A percentile compares a stretch with the other conserved stretches of the same genome.
These are phyloP conservation scores for Sporothrix curviconia DNA, from an alignment of 2,329 filamentous ascomycete species.

Conservation along the genomic window DNA sequence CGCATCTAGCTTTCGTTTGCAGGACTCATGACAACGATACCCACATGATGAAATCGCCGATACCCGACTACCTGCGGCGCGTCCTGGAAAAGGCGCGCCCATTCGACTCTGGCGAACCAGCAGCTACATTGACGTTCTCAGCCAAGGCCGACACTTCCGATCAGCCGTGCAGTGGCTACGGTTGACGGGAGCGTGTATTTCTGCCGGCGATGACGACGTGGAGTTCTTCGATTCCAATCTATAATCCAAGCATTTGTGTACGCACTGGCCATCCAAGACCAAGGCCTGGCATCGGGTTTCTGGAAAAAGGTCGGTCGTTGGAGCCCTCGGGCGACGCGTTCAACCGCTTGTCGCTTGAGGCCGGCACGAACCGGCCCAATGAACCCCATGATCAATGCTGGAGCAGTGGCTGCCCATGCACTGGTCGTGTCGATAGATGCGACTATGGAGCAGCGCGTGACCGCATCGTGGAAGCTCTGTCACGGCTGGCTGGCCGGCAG, in stretches of 20 bases:
- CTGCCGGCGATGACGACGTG: not conserved
- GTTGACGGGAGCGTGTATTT: conserved; percentile 1
- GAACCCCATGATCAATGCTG: conserved; percentile 8
- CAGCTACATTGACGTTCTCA: conserved; percentile 5
- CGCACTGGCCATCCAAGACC: conserved; percentile 1
- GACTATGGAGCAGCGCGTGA: not conserved
- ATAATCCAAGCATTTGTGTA: conserved; percentile 6
- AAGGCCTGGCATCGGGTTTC: not conserved
- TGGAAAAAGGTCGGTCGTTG: conserved; percentile 3
- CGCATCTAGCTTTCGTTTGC: no score
- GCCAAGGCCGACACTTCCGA: not conserved
- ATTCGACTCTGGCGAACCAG: not conserved
- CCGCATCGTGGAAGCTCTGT: not conserved
- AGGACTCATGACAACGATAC: no score
- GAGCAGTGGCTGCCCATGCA: not conserved
- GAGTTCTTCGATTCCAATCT: conserved; percentile 8
- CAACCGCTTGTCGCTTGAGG: conserved; percentile 4
- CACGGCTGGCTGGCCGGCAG: not conserved
- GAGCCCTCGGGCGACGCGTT: conserved; percentile 6
- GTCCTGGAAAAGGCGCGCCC: not conserved
- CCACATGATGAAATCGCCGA: conserved; percentile 5
- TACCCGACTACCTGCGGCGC: conserved; percentile 5
- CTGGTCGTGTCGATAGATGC: not conserved
- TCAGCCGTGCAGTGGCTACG: not conserved
- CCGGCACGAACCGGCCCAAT: conserved; percentile 3